These are phyloP conservation scores for Phlyctochytrium planicorne DNA, from an alignment of 192 early-diverging fungal species.

Conservation along the genomic window DNA sequence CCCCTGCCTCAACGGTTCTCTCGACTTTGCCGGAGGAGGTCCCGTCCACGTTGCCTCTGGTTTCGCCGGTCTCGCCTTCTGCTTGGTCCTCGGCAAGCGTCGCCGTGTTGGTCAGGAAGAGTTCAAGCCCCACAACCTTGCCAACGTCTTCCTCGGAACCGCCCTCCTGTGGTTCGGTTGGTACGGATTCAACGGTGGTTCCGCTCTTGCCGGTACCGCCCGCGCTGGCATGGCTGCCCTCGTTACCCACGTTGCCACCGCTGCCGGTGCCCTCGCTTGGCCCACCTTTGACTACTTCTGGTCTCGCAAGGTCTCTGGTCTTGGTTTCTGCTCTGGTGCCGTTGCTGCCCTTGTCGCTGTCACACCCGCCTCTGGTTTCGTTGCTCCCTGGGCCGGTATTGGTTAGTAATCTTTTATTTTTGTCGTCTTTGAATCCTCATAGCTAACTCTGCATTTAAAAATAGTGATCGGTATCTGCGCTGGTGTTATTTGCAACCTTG, in stretches of 20 bases:
- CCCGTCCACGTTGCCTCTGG: conserved; percentile 84
- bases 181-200: conserved; percentile 85
- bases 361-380: conserved; percentile 81
- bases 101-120: conserved; percentile 60
- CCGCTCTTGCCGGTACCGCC: conserved; percentile 66
- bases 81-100: conserved; percentile 79
- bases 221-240: conserved; percentile 74
- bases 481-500: conserved; percentile 64
- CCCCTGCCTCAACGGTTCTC: conserved; percentile 46
- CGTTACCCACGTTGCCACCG: conserved; percentile 73
- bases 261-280: conserved; percentile 71
- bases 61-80: conserved; percentile 74
- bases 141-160: conserved; percentile 80
- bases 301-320: conserved; percentile 71
- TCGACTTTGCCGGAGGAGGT: conserved; percentile 88
- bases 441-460: no score
- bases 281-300: conserved; percentile 68
- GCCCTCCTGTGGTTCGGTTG: conserved; percentile 89
- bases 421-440: no score
- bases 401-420: no score
- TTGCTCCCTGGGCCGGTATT: conserved; percentile 68
- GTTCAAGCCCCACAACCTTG: conserved; percentile 77
- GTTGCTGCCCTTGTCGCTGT: conserved; percentile 87
- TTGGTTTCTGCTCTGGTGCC: conserved; percentile 87
- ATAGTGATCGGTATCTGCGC: conserved; percentile 72